Evolutionary conservation across 148 eudicot species (phyloP), one percentile per base, ranked within the genome.

Genomic region (Oxyria digyna): DNA sequence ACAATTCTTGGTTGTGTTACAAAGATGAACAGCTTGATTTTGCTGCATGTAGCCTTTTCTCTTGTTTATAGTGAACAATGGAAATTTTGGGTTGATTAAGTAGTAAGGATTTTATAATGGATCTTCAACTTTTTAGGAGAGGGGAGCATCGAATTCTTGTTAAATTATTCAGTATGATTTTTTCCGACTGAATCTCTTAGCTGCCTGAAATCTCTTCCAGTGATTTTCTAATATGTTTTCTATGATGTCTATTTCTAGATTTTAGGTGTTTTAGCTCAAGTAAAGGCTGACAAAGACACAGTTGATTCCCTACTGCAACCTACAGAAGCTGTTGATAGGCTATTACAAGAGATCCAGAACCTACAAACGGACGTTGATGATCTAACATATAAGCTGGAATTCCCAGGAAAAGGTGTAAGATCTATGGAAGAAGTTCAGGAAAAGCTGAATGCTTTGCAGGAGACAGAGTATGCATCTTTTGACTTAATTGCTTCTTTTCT

Each of bases 271-370:
- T 83, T 79, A 69, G 96, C 89, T 74, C 99, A 94, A 78, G 76
- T 90, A 67, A 90, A 88, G 77, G 80, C 91, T 69, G 99, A 94
- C 29, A 94, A 94, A 76, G 97, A 87, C 75, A 81, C 79, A 5
- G 78, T 87, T 79, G 97, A 94, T 79, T 78, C 84, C 49, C 76
- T 94, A 77, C 68, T 83, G 74, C 87, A 80, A 48, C 97, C 85
- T 71, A 84, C 81, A 52, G 95, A 88, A 71, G 84, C 79, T 67
- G 90, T 78, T 71, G 89, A 94, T 59, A 80, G 89, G 81, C 79
- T 79, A 64, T 83, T 78, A 72, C 86, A 78, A 63, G 93, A 90
- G 26, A 85, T 83, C 38, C 89, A 82, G 62, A 64, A 27, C 70
- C 55, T 85, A 79, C 89, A 88, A 76, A 62, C 73, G 35, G 75